Base-by-base conservation (phyloP, 2,329 filamentous ascomycete species). In the Pestalotiopsis sp. region DNA sequence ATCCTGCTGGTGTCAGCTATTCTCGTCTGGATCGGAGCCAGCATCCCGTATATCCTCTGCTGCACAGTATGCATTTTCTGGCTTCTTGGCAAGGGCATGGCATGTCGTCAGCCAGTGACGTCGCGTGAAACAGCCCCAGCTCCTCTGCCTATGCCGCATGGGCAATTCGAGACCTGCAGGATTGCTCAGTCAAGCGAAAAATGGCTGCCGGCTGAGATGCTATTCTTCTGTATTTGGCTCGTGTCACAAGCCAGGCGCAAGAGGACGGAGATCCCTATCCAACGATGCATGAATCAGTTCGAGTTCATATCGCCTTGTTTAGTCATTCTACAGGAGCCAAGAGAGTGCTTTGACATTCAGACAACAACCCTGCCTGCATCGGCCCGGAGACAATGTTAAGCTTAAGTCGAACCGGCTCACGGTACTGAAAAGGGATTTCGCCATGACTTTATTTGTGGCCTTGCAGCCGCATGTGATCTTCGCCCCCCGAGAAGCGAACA, bases 351-450 rank as follows among this genome's bases (percentile, higher is more conserved):
- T 36, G 23, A 13, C 27, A 14, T 36, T 36, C 57, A 23, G 27
- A 59, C 14, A 9, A 7, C 57, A 36, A 59, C 27, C 57, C 27
- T 59, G 27, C 57, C 27, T 36, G 27, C 57, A 59, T 59, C 57
- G 57, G 57, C 23, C 57, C 57, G 57, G 23, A 5, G 12, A 59
- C 57, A 59, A 36, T 27, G 25, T 59, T 59, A 59, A 59, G 57
- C 57, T 59, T 59, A 59, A 59, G 57, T 59, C 57, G 57, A 36
- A 36, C 23, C 57, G 57, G 57, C 57, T 59, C 5, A 17, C 57
- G n/a, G 27, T 59, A 59, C 57, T 59, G 23, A 14, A 59, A 59
- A n/a, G 57, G 57, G 57, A 1, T 36, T 27, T 59, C 23, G 57
- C 23, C 45, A 31, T 59, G 45, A 52, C 7, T 11, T 49, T 7